These are phyloP conservation scores for Colletotrichum sp. DNA, from an alignment of 2,329 filamentous ascomycete genomes.

Conservation along the genomic window DNA sequence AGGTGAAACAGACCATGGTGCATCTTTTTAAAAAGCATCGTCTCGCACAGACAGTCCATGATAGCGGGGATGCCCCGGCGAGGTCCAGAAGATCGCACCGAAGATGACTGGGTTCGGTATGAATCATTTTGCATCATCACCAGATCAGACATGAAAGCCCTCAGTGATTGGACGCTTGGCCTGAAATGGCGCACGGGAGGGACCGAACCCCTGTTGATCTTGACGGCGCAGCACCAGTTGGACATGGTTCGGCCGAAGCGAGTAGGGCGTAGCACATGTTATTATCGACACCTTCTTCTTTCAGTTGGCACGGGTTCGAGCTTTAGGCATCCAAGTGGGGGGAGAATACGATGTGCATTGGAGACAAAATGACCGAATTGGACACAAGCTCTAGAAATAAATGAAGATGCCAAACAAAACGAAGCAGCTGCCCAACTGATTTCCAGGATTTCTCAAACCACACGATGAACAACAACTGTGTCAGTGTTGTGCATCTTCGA, in stretches of 20 bases:
- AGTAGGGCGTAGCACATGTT: background rate
- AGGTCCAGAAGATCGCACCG: too few species aligned
- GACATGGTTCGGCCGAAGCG: background rate
- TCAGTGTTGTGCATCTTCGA: background rate
- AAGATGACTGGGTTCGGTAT: background rate
- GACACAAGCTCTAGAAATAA: background rate
- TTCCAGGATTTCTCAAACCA: background rate
- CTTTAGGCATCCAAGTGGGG: background rate
- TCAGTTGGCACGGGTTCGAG: background rate
- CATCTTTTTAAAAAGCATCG: background rate
- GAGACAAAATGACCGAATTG: background rate
- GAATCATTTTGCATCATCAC: slow-evolving; percentile 10
- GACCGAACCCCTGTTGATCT: background rate
- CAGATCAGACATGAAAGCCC: background rate
- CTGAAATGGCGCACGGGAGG: background rate
- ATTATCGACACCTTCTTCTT: background rate
- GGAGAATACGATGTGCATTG: fast-evolving
- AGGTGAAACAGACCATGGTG: background rate
- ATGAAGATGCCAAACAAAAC: background rate
- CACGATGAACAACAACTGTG: background rate
- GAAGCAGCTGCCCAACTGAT: background rate
- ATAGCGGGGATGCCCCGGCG: background rate
- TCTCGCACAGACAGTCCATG: background rate
- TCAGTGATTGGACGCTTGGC: background rate
- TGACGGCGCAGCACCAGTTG: background rate